These are phyloP conservation scores for Nakazawaea wyomingensis DNA, from an alignment of 805 yeast genomes.

Conservation along the genomic window DNA sequence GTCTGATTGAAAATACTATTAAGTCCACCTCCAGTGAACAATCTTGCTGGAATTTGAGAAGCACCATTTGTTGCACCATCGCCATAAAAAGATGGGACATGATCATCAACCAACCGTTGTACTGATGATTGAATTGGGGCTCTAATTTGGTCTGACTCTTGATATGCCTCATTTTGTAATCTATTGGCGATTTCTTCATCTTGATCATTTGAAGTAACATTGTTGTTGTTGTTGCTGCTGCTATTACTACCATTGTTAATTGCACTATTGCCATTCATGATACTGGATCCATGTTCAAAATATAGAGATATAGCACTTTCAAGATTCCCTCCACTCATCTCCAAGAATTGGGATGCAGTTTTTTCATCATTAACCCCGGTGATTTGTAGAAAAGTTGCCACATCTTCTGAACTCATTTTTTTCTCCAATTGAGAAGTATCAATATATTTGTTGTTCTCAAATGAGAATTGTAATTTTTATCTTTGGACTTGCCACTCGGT, in stretches of 20 bases:
- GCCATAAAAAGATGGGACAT: slow-evolving; percentile 14
- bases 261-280: slow-evolving; percentile 15
- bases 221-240: not conserved
- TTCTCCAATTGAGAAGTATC: too few relatives aligned
- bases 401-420: slow-evolving; percentile 29
- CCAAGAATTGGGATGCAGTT: slow-evolving; percentile 71
- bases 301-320: slow-evolving; percentile 82
- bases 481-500: too few relatives aligned
- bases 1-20: slow-evolving; percentile 57
- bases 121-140: slow-evolving; percentile 74
- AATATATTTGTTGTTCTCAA: too few relatives aligned
- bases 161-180: slow-evolving; percentile 60
- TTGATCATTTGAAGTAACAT: slow-evolving; percentile 16
- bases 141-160: slow-evolving; percentile 50
- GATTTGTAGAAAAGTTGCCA: slow-evolving; percentile 76
- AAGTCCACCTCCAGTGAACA: slow-evolving; percentile 44
- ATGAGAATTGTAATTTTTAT: too few relatives aligned
- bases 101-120: slow-evolving; percentile 68
- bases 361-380: slow-evolving; percentile 68
- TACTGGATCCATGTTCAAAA: slow-evolving; percentile 58
- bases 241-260: slow-evolving; percentile 6
- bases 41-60: too few relatives aligned
- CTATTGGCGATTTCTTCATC: slow-evolving; percentile 54
- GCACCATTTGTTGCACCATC: too few relatives aligned
- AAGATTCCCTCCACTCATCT: slow-evolving; percentile 69